phyloP scores from a whole-genome alignment of 2,329 filamentous ascomycete species.

The Arthrobotrys conoides region DNA sequence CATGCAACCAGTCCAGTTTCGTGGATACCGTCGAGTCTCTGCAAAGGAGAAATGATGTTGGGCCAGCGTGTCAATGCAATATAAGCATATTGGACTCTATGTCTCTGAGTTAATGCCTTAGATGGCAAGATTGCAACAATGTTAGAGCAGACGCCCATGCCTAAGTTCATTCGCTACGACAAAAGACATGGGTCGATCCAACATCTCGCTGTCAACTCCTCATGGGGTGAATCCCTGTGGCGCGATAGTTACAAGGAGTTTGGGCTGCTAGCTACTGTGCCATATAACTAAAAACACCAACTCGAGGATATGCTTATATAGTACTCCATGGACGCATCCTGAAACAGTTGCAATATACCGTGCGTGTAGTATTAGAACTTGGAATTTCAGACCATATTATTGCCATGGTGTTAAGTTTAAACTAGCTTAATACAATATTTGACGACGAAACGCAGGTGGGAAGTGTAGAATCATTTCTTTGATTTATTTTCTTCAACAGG shows the following conservation, averaged over 20 bases:
- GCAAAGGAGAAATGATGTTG: too few species aligned
- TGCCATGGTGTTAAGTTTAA: constrained; percentile 14
- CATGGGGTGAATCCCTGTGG: background rate
- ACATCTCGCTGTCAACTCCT: background rate
- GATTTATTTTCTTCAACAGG: too few species aligned
- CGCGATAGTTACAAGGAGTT: background rate
- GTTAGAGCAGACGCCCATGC: background rate
- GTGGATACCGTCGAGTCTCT: too few species aligned
- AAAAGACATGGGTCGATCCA: background rate
- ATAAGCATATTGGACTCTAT: background rate
- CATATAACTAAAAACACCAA: background rate
- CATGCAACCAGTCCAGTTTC: too few species aligned
- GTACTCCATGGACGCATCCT: background rate
- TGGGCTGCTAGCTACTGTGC: too few species aligned
- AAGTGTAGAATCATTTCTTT: too few species aligned
- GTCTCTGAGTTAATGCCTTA: too few species aligned
- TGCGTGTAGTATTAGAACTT: background rate
- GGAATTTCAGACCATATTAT: background rate
- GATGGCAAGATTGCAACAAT: background rate
- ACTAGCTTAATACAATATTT: too few species aligned
- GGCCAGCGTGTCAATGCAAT: background rate
- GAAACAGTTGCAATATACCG: constrained; percentile 4
- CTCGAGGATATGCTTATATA: too few species aligned
- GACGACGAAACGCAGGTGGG: too few species aligned
- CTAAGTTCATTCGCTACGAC: background rate